phyloP scores from a whole-genome alignment of 805 yeast species.

The Yamadazyma laniorum region DNA sequence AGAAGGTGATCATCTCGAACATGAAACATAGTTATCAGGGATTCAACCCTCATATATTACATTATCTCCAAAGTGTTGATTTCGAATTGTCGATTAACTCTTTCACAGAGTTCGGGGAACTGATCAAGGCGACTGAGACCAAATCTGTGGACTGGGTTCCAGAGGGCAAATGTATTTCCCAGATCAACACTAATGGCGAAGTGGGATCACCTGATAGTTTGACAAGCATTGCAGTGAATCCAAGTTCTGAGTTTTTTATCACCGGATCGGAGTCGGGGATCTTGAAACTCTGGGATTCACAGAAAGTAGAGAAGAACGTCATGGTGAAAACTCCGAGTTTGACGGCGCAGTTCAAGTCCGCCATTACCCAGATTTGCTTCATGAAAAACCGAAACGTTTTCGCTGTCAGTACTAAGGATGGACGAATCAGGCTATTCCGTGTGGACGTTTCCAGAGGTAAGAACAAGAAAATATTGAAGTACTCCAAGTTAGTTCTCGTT shows the following conservation, averaged over 20 bases:
- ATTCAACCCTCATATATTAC: slow-evolving; percentile 57
- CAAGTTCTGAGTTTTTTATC: slow-evolving; percentile 63
- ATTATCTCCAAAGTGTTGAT: slow-evolving; percentile 51
- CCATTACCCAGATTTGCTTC: slow-evolving; percentile 51
- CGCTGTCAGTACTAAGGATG: slow-evolving; percentile 52
- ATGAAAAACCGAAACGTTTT: slow-evolving; percentile 56
- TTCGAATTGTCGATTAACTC: slow-evolving; percentile 59
- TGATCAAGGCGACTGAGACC: slow-evolving; percentile 12
- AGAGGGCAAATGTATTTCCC: slow-evolving; percentile 46
- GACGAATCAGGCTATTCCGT: slow-evolving; percentile 39
- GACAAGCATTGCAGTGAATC: slow-evolving; percentile 56
- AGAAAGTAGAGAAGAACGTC: slow-evolving; percentile 61
- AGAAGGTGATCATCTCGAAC: slow-evolving; percentile 31
- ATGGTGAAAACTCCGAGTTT: slow-evolving; percentile 46
- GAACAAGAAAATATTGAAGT: slow-evolving; percentile 29
- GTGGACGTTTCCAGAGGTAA: slow-evolving; percentile 35
- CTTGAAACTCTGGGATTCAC: slow-evolving; percentile 75
- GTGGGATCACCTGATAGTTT: slow-evolving; percentile 38
- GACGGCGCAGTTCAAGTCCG: slow-evolving; percentile 46
- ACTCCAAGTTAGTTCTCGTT: slow-evolving; percentile 29
- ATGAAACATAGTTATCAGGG: slow-evolving; percentile 66
- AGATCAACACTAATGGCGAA: slow-evolving; percentile 52
- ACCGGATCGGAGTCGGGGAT: slow-evolving; percentile 77
- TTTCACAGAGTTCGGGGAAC: slow-evolving; percentile 65
- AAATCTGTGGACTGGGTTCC: slow-evolving; percentile 11